Percentiles rank a stretch among this genome's conserved stretches.
These are phyloP conservation scores for Thraustochytrium striatum DNA, from an alignment of 352 stramenopile genomes.

Conservation along the genomic window DNA sequence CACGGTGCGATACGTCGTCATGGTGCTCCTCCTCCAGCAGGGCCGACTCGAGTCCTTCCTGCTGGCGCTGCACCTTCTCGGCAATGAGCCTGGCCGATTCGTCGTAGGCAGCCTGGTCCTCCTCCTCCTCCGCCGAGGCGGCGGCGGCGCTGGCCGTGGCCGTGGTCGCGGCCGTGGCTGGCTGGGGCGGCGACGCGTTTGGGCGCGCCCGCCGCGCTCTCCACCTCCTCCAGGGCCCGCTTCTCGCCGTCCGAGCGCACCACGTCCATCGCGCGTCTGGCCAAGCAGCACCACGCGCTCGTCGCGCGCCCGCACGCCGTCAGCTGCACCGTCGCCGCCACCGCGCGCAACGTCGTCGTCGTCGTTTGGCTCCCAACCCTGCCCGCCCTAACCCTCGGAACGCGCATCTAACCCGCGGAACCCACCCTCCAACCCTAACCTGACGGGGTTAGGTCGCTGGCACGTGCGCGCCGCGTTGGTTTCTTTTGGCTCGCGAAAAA, in stretches of 20 bases:
- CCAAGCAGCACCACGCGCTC: background rate
- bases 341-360: too few species aligned
- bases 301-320: background rate
- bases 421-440: too few species aligned
- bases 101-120: constrained; percentile 9
- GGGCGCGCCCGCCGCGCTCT: background rate
- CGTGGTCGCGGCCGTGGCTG: too few species aligned
- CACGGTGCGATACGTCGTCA: constrained; percentile 41
- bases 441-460: too few species aligned
- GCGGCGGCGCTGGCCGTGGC: background rate
- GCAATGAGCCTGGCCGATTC: background rate
- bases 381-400: too few species aligned
- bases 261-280: background rate
- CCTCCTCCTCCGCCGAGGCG: background rate
- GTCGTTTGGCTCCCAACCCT: too few species aligned
- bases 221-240: background rate
- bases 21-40: constrained; percentile 43
- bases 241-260: background rate
- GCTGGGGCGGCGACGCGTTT: background rate
- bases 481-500: too few species aligned
- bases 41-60: constrained; percentile 22
- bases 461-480: too few species aligned
- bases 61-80: constrained; percentile 47
- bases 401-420: too few species aligned
- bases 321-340: background rate